Evolutionary conservation across 1,284 basidiomycete genomes (phyloP).

Genomic region (Rhodotorula sp.): DNA sequence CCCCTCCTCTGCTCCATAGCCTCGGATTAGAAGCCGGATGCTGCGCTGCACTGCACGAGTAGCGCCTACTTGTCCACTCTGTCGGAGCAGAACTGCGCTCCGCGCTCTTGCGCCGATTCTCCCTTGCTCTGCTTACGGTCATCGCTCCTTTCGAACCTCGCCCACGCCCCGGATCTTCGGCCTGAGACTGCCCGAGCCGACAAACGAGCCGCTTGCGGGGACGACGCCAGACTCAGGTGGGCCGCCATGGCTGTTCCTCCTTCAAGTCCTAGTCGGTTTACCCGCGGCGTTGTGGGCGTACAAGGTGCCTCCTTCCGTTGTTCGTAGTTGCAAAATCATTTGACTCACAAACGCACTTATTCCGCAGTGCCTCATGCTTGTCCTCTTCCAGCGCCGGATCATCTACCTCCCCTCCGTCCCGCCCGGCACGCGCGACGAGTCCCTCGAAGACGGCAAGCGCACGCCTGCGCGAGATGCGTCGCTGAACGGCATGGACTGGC

Average conservation of each 20-base stretch:
- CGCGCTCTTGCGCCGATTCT: too few species aligned
- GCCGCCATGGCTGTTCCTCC: constrained; percentile 19
- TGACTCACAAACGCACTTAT: neutral
- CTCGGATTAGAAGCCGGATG: neutral
- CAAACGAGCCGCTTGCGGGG: constrained; percentile 21
- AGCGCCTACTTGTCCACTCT: too few species aligned
- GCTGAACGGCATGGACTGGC: constrained; percentile 46
- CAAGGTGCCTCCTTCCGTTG: constrained; percentile 51
- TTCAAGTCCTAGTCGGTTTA: constrained; percentile 51
- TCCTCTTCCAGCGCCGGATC: constrained; percentile 59
- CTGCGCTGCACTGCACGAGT: neutral
- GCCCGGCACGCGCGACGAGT: constrained; percentile 54
- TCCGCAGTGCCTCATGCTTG: constrained; percentile 58
- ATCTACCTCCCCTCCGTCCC: constrained; percentile 62
- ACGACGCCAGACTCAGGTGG: neutral
- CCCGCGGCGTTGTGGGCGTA: constrained; percentile 57
- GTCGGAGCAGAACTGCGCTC: too few species aligned
- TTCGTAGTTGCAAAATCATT: too few species aligned
- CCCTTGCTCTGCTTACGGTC: neutral
- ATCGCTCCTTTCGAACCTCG: too few species aligned
- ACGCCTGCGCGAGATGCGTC: constrained; percentile 14
- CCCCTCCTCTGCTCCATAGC: neutral
- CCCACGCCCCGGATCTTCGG: neutral
- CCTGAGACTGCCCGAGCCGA: constrained; percentile 4
- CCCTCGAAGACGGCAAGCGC: constrained; percentile 45